Evolutionary conservation across 495 filamentous ascomycete genomes (phyloP).

Genomic region (Achaetomiella virescens): DNA sequence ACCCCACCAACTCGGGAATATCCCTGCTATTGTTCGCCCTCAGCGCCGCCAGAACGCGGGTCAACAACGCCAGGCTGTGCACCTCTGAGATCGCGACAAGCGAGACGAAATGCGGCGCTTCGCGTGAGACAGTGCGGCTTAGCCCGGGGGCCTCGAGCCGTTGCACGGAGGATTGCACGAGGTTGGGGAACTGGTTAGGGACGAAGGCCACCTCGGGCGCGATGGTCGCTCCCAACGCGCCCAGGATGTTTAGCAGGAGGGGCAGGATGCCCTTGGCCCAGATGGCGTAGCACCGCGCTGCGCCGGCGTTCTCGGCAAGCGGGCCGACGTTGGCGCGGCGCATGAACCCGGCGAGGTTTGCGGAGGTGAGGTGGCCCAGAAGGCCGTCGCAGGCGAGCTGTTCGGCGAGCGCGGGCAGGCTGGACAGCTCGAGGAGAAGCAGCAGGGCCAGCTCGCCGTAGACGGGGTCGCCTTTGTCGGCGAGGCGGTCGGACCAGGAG

Average conservation of each 20-base stretch:
- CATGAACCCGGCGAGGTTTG: constrained; percentile 65
- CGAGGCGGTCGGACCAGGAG: constrained; percentile 84
- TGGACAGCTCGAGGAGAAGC: constrained; percentile 83
- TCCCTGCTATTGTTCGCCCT: constrained; percentile 55
- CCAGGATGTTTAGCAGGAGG: constrained; percentile 82
- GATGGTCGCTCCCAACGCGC: constrained; percentile 67
- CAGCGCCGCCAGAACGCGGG: constrained; percentile 55
- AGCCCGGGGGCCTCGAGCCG: constrained; percentile 51
- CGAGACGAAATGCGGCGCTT: constrained; percentile 51
- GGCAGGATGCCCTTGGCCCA: constrained; percentile 87
- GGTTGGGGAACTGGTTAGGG: constrained; percentile 73
- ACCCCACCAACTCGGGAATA: constrained; percentile 61
- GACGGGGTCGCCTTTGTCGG: constrained; percentile 73
- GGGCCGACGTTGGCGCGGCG: constrained; percentile 64
- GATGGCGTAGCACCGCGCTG: constrained; percentile 64
- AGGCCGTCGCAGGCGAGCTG: constrained; percentile 80
- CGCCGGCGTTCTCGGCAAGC: constrained; percentile 48
- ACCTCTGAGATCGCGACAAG: constrained; percentile 67
- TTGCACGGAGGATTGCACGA: constrained; percentile 57
- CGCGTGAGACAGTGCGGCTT: constrained; percentile 37
- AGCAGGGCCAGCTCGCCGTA: constrained; percentile 85
- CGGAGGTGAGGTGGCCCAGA: constrained; percentile 68
- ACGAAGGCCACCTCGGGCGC: constrained; percentile 80
- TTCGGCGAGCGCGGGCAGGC: constrained; percentile 75
- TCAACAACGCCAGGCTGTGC: constrained; percentile 68